A percentile compares a stretch with the other conserved stretches of the same genome.
Conservation (phyloP, 257 asterid genomes). For the Solanum lycopersicoides region DNA sequence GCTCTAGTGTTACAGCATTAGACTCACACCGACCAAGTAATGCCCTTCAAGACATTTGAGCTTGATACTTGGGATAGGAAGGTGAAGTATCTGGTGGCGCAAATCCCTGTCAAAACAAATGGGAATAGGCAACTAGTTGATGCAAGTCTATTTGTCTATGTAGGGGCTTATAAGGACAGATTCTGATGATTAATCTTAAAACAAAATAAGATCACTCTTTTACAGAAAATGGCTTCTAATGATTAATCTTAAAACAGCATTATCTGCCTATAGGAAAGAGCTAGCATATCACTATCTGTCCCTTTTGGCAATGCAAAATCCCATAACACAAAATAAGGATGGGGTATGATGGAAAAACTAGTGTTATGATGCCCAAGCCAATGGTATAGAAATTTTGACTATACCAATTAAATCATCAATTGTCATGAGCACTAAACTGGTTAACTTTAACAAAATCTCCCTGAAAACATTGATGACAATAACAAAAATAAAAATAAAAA, state of each 20-base stretch:
- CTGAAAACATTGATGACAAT: neutral
- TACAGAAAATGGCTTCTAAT: neutral
- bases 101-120: neutral
- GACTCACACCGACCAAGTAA: too few species aligned
- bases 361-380: neutral
- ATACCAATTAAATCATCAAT: neutral
- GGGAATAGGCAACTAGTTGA: neutral
- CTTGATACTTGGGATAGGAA: too few species aligned
- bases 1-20: too few species aligned
- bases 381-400: neutral
- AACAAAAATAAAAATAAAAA: too few species aligned
- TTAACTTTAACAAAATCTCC: neutral
- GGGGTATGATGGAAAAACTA: neutral
- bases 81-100: too few species aligned
- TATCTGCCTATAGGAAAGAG: neutral
- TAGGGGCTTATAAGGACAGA: neutral
- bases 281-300: slow-evolving; percentile 40
- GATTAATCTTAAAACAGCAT: neutral
- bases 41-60: too few species aligned
- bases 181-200: neutral
- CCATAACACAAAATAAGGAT: slow-evolving; percentile 28
- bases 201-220: neutral
- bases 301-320: slow-evolving; percentile 76
- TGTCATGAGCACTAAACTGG: neutral
- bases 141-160: neutral